Conservation (phyloP, 2,329 filamentous ascomycete genomes). For the Nannizziopsis arthrosporioides region DNA sequence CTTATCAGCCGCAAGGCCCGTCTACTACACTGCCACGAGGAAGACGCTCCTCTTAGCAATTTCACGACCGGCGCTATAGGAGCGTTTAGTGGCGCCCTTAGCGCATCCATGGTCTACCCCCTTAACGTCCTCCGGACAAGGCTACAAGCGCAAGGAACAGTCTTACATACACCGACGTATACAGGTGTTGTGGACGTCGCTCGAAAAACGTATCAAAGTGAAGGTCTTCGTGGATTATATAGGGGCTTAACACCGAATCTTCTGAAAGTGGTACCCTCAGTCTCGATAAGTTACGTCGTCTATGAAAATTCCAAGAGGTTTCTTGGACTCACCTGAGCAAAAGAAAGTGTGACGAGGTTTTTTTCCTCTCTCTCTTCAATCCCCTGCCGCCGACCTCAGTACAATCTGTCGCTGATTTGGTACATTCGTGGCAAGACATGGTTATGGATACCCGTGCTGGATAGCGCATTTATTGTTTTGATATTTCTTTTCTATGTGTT, state of each 20-base stretch:
- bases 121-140: conserved; percentile 86
- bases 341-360: neutral
- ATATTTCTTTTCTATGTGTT: too few species aligned
- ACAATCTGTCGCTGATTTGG: neutral
- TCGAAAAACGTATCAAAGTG: conserved; percentile 65
- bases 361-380: neutral
- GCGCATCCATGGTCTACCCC: conserved; percentile 88
- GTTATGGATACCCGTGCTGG: too few species aligned
- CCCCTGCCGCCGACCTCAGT: neutral
- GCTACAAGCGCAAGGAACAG: conserved; percentile 85
- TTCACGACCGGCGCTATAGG: conserved; percentile 80
- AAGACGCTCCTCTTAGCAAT: conserved; percentile 69
- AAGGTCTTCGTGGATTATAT: conserved; percentile 79
- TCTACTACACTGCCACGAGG: conserved; percentile 59
- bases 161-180: conserved; percentile 82
- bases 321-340: conserved; percentile 41
- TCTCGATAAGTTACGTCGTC: conserved; percentile 89
- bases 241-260: conserved; percentile 92
- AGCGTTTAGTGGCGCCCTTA: conserved; percentile 79
- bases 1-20: conserved; percentile 61
- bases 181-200: conserved; percentile 84
- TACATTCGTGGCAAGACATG: too few species aligned
- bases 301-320: conserved; percentile 81
- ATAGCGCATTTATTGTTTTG: too few species aligned
- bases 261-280: conserved; percentile 87